phyloP scores from a whole-genome alignment of 2,329 filamentous ascomycete genomes.

The Arthroderma uncinatum region DNA sequence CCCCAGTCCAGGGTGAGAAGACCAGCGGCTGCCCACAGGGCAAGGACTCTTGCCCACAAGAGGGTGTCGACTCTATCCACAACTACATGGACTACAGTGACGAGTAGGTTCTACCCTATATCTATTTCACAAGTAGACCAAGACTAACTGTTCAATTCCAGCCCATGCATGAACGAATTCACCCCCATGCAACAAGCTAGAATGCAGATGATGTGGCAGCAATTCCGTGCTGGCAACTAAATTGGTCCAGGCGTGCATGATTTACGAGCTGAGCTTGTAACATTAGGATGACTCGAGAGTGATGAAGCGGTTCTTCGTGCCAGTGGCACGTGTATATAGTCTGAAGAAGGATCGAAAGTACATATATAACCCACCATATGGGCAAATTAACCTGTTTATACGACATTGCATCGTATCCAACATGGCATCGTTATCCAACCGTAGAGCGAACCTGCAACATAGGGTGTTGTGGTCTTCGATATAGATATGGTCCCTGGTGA shows the following conservation, averaged over 20 bases:
- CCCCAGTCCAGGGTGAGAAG: slow-evolving; percentile 18
- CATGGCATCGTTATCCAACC: too few relatives aligned
- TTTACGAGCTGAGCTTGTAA: not conserved
- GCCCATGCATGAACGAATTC: slow-evolving; percentile 20
- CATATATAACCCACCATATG: too few relatives aligned
- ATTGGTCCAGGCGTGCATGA: not conserved
- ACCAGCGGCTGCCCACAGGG: slow-evolving; percentile 19
- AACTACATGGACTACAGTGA: slow-evolving; percentile 28
- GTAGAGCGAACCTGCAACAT: too few relatives aligned
- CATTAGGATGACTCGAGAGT: not conserved
- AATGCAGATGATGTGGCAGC: slow-evolving; percentile 19
- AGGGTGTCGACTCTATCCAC: slow-evolving; percentile 23
- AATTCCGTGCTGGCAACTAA: slow-evolving; percentile 16
- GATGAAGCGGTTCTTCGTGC: not conserved
- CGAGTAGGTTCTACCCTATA: slow-evolving; percentile 13
- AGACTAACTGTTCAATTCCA: slow-evolving; percentile 10
- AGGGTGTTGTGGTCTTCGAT: too few relatives aligned
- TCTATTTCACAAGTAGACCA: not conserved
- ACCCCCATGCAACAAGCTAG: slow-evolving; percentile 20
- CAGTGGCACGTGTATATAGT: too few relatives aligned
- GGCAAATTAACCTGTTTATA: too few relatives aligned
- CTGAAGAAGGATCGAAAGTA: too few relatives aligned
- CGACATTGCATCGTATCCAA: too few relatives aligned
- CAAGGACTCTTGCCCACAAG: slow-evolving; percentile 22
- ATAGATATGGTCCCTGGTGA: too few relatives aligned